Percentiles rank a stretch among this genome's conserved stretches.
Conservation (phyloP, 345 rosid species). For the Punica granatum region DNA sequence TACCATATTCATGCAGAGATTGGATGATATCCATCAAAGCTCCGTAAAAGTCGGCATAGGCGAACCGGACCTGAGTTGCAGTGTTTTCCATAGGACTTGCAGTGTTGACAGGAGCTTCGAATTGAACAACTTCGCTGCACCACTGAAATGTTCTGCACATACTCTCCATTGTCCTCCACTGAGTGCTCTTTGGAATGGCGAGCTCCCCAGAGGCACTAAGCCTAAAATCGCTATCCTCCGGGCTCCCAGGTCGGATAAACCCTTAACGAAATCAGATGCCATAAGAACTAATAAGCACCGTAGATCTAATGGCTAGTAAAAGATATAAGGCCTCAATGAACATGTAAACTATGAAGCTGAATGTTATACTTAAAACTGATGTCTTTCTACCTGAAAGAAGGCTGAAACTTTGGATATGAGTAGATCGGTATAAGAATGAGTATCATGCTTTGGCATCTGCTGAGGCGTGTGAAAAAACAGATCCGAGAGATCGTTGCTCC, state of each 20-base stretch:
- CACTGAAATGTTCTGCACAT: constrained; percentile 15
- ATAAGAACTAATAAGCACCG: neutral
- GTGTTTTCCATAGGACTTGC: neutral
- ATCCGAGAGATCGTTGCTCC: constrained; percentile 33
- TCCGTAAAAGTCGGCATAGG: constrained; percentile 15
- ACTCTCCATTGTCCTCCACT: constrained; percentile 11
- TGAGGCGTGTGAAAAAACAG: constrained; percentile 14
- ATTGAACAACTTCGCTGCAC: constrained; percentile 20
- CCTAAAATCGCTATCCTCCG: constrained; percentile 14
- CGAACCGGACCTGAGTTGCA: constrained; percentile 9
- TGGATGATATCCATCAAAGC: constrained; percentile 11
- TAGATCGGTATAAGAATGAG: constrained; percentile 12
- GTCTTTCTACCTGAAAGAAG: constrained; percentile 14
- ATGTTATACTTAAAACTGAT: neutral
- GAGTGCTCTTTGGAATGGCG: constrained; percentile 21
- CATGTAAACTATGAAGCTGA: no score
- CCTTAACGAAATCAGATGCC: constrained; percentile 11
- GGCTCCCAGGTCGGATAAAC: constrained; percentile 23
- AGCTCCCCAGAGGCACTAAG: constrained; percentile 19
- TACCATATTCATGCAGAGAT: neutral
- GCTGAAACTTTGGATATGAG: constrained; percentile 13
- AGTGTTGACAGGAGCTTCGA: constrained; percentile 7
- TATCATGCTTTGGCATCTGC: constrained; percentile 2
- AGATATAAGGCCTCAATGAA: no score
- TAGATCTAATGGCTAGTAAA: no score